These are phyloP conservation scores for Fusarium liriodendri DNA, from an alignment of 2,329 filamentous ascomycete species.

Conservation along the genomic window DNA sequence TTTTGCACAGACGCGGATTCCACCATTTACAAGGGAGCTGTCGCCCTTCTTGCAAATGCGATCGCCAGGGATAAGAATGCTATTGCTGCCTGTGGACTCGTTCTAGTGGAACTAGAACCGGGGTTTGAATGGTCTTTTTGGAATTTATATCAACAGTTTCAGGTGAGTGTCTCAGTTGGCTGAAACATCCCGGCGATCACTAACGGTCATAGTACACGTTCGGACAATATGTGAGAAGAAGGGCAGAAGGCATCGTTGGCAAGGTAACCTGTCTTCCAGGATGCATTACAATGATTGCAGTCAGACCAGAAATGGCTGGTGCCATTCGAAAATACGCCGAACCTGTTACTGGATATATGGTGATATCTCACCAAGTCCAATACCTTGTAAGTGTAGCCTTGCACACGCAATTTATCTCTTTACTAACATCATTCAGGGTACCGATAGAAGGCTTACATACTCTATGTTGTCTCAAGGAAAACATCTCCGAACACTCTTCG, in stretches of 20 bases:
- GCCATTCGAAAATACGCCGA: slow-evolving; percentile 37
- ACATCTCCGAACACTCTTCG: slow-evolving; percentile 44
- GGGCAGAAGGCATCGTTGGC: slow-evolving; percentile 30
- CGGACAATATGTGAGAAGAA: slow-evolving; percentile 33
- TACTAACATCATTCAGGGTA: slow-evolving; percentile 23
- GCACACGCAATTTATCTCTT: neutral
- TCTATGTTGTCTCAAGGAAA: slow-evolving; percentile 36
- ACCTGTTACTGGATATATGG: slow-evolving; percentile 29
- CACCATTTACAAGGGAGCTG: slow-evolving; percentile 36
- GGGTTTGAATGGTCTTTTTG: slow-evolving; percentile 39
- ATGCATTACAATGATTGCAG: slow-evolving; percentile 39
- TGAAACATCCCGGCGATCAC: neutral
- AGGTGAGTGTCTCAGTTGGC: slow-evolving; percentile 3
- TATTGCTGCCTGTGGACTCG: slow-evolving; percentile 34
- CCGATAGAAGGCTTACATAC: slow-evolving; percentile 36
- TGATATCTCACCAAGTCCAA: slow-evolving; percentile 37
- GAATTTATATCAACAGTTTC: slow-evolving; percentile 40
- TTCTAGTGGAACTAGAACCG: slow-evolving; percentile 35
- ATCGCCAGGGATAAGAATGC: slow-evolving; percentile 33
- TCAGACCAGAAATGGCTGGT: slow-evolving; percentile 35
- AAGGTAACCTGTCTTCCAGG: slow-evolving; percentile 38
- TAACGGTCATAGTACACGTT: slow-evolving; percentile 23
- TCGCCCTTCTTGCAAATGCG: slow-evolving; percentile 23
- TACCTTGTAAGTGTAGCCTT: slow-evolving; percentile 27
- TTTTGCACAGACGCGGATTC: slow-evolving; percentile 39